Conservation (phyloP, 371 early-diverging fungal species). For the Blakeslea trispora region DNA sequence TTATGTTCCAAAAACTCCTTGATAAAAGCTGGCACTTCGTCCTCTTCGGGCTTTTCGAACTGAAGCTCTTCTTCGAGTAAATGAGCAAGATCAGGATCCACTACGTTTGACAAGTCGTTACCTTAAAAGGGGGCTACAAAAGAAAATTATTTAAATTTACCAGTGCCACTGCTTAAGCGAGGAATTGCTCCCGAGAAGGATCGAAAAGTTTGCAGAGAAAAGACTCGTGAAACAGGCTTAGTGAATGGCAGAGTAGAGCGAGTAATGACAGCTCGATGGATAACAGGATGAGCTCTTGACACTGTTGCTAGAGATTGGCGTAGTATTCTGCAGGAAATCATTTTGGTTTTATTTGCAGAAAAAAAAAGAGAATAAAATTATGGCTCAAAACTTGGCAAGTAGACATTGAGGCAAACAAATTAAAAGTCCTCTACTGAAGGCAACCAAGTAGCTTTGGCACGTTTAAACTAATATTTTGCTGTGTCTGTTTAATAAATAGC, state of each 20-base stretch:
- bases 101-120: too few species aligned
- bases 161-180: constrained; percentile 20
- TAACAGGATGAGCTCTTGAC: not conserved
- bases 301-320: too few species aligned
- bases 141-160: constrained; percentile 8
- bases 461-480: too few species aligned
- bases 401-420: too few species aligned
- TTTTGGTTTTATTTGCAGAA: too few species aligned
- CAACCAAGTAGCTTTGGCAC: too few species aligned
- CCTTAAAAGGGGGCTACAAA: not conserved
- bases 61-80: constrained; percentile 69
- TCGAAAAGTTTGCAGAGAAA: too few species aligned
- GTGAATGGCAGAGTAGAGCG: not conserved
- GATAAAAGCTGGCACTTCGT: constrained; percentile 49
- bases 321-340: too few species aligned
- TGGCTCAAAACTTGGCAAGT: too few species aligned
- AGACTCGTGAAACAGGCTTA: too few species aligned
- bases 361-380: not conserved
- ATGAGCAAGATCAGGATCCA: constrained; percentile 63
- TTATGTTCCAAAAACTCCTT: constrained; percentile 67
- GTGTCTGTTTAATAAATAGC: too few species aligned
- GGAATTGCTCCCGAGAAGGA: constrained; percentile 11
- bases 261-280: not conserved
- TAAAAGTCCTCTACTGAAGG: too few species aligned
- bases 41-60: constrained; percentile 68